These are phyloP conservation scores for Nicotiana knightiana DNA, from an alignment of 257 asterid species.

Conservation along the genomic window DNA sequence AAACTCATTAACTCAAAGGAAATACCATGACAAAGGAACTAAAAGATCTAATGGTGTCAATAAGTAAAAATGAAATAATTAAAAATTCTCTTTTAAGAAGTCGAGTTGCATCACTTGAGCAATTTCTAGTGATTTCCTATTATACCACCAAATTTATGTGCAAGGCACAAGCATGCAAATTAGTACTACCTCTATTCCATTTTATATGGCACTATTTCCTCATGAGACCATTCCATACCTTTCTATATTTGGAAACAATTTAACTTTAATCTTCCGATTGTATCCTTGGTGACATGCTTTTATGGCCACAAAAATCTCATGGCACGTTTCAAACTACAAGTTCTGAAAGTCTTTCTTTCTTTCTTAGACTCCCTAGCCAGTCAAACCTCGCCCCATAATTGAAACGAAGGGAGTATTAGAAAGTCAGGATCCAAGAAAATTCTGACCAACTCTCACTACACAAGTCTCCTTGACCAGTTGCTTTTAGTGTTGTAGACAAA, in stretches of 20 bases:
- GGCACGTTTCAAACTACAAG: no score
- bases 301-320: no score
- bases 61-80: background rate
- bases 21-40: background rate
- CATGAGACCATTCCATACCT: no score
- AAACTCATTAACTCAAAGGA: background rate
- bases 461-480: background rate
- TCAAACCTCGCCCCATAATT: no score
- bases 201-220: no score
- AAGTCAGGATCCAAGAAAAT: conserved; percentile 3
- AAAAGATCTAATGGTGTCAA: background rate
- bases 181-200: background rate
- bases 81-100: background rate
- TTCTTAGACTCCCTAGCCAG: no score
- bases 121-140: background rate
- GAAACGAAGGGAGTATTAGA: background rate
- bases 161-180: background rate
- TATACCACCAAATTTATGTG: background rate
- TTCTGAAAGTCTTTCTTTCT: no score
- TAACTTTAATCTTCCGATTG: no score
- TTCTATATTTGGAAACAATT: no score
- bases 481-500: background rate
- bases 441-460: background rate
- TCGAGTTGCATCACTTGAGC: background rate
- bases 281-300: no score